Evolutionary conservation across 148 eudicot species (phyloP).

Genomic region (Chenopodium formosanum): DNA sequence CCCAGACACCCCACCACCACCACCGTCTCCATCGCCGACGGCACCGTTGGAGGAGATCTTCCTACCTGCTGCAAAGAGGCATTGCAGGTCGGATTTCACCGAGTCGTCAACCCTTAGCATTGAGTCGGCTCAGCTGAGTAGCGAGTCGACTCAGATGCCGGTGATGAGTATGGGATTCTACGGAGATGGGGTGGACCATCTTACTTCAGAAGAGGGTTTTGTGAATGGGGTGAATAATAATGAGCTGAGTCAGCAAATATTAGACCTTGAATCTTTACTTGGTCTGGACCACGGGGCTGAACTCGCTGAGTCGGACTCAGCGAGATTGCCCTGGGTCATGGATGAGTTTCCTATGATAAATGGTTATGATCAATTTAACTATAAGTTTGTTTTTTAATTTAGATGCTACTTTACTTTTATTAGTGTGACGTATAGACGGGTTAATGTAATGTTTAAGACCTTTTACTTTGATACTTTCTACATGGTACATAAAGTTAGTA

Average conservation of each 20-base stretch:
- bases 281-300: slow-evolving; percentile 38
- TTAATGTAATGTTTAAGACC: neutral
- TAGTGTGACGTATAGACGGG: neutral
- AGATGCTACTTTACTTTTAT: neutral
- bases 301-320: slow-evolving; percentile 34
- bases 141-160: neutral
- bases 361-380: neutral
- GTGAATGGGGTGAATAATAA: neutral
- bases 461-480: neutral
- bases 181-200: neutral
- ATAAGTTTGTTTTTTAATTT: neutral
- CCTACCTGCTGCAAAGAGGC: neutral
- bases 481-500: too few relatives aligned
- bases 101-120: slow-evolving; percentile 2
- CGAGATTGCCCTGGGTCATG: slow-evolving; percentile 43
- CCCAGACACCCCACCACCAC: slow-evolving; percentile 25
- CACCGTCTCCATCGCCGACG: neutral
- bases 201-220: slow-evolving; percentile 17
- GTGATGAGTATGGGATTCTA: slow-evolving; percentile 5
- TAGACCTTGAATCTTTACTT: slow-evolving; percentile 50
- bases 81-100: slow-evolving; percentile 15
- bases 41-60: neutral
- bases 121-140: slow-evolving; percentile 18
- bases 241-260: slow-evolving; percentile 45
- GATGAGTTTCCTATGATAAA: slow-evolving; percentile 30